Evolutionary conservation across 305 asterid species (phyloP).

Genomic region (Fraxinus paxiana): DNA sequence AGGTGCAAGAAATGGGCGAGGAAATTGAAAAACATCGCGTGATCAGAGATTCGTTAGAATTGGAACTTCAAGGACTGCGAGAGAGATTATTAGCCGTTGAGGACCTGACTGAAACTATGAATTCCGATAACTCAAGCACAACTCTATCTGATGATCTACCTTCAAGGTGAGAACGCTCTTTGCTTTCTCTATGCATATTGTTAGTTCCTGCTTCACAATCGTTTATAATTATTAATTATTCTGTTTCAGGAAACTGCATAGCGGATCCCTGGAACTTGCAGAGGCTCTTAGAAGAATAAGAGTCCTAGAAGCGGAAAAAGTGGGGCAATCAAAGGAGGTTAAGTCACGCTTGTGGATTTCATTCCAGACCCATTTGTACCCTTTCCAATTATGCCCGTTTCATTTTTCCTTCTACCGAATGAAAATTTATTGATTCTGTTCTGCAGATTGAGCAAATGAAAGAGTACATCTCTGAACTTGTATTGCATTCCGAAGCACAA

Average conservation of each 20-base stretch:
- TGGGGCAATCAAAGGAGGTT: constrained; percentile 66
- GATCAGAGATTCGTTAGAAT: constrained; percentile 61
- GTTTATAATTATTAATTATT: constrained; percentile 12
- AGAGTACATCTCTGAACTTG: constrained; percentile 66
- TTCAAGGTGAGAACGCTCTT: constrained; percentile 45
- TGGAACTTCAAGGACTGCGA: constrained; percentile 64
- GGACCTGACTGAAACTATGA: constrained; percentile 55
- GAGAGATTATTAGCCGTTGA: constrained; percentile 62
- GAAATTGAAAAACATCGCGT: constrained; percentile 57
- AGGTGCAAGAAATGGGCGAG: constrained; percentile 85
- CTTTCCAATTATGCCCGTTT: constrained; percentile 3
- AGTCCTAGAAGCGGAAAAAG: constrained; percentile 61
- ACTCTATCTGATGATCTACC: constrained; percentile 38
- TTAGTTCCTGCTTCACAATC: constrained; percentile 20
- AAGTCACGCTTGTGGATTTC: constrained; percentile 8
- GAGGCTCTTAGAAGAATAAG: constrained; percentile 48
- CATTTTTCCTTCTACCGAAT: constrained; percentile 23
- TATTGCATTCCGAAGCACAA: constrained; percentile 86
- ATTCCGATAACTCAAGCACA: constrained; percentile 40
- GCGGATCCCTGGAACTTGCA: constrained; percentile 42
- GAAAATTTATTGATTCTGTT: constrained; percentile 22
- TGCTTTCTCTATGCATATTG: constrained; percentile 14
- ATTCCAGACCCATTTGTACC: background rate
- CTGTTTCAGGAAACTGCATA: constrained; percentile 40
- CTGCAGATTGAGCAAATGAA: constrained; percentile 65